Base-by-base conservation (phyloP, 805 yeast species). In the Kodamaea restingae region DNA sequence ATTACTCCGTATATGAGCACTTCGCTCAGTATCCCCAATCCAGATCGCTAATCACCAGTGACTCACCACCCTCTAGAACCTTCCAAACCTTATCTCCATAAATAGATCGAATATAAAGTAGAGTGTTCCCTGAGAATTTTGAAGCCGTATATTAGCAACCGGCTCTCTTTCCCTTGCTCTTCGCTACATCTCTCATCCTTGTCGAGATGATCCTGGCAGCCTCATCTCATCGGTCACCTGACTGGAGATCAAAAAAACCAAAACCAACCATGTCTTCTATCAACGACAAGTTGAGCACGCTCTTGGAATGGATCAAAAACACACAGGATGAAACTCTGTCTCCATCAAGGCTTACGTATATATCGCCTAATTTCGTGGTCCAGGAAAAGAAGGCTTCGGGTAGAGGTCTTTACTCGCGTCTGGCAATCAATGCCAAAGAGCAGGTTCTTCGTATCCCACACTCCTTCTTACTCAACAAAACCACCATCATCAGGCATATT, bases 391-490 rank as follows among this genome's bases (percentile, higher is more conserved):
- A 50, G 1, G 52, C 36, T 15, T 53, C 76, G 11, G 95, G 95
- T 12, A 71, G 88, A 54, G 85, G 87, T 41, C 70, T 87, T 18
- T 62, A 71, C 48, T 71, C 82, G 15, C 40, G 15, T 3, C 52
- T 54, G 0, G 36, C 41, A 2, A 51, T 87, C n/a, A 47, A 43
- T 3, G 46, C 51, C 9, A 61, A 70, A 35, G 76, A 76, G 38
- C 54, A 57, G 11, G 50, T 86, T 12, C 65, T 84, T 5, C 67
- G 70, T 32, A 75, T 86, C 12, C 81, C 87, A 1, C 76, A 71
- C 17, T 59, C 74, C 0, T 76, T 67, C 48, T 71, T 84, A 44
- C 50, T 86, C 31, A 86, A 84, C 54, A 73, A 65, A 50, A 61
- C 76, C 25, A 71, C 84, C 0, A 73, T 76, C 4, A 47, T 64